Conservation (phyloP, 768 basidiomycete genomes). For the Boletus reticuloceps region DNA sequence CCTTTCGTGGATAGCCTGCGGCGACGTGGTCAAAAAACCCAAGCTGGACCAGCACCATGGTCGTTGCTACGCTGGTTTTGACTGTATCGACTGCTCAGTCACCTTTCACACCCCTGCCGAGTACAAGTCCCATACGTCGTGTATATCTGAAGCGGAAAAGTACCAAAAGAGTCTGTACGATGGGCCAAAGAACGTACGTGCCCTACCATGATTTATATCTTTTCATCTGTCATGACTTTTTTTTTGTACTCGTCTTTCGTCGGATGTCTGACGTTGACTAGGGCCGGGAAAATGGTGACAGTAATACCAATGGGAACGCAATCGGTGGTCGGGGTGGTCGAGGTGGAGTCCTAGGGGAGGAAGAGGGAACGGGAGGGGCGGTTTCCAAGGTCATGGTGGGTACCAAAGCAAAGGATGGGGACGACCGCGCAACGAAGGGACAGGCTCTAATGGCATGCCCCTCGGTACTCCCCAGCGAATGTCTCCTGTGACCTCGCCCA, state of each 20-base stretch:
- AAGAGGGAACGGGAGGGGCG: constrained; percentile 36
- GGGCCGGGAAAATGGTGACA: neutral
- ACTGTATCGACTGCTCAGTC: constrained; percentile 86
- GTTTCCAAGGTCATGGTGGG: constrained; percentile 23
- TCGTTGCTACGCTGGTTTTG: constrained; percentile 65
- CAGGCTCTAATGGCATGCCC: constrained; percentile 72
- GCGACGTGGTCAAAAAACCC: constrained; percentile 90
- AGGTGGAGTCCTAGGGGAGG: constrained; percentile 23
- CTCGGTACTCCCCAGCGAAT: constrained; percentile 60
- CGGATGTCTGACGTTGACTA: neutral
- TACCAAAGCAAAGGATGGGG: constrained; percentile 23
- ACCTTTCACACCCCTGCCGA: constrained; percentile 74
- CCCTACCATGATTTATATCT: neutral
- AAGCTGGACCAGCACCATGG: constrained; percentile 78
- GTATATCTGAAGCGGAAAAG: constrained; percentile 90
- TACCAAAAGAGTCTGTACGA: constrained; percentile 87
- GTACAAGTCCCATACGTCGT: constrained; percentile 80
- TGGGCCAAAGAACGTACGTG: constrained; percentile 55
- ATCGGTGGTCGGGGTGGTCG: constrained; percentile 2
- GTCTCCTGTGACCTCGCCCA: constrained; percentile 38
- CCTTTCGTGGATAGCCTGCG: constrained; percentile 50
- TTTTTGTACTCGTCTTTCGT: neutral
- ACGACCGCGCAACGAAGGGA: constrained; percentile 27
- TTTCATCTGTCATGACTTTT: neutral
- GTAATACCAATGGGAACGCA: constrained; percentile 12